Evolutionary conservation across 768 basidiomycete species (phyloP), one percentile per base, ranked within the genome.

Genomic region (Lentinula raphanica): DNA sequence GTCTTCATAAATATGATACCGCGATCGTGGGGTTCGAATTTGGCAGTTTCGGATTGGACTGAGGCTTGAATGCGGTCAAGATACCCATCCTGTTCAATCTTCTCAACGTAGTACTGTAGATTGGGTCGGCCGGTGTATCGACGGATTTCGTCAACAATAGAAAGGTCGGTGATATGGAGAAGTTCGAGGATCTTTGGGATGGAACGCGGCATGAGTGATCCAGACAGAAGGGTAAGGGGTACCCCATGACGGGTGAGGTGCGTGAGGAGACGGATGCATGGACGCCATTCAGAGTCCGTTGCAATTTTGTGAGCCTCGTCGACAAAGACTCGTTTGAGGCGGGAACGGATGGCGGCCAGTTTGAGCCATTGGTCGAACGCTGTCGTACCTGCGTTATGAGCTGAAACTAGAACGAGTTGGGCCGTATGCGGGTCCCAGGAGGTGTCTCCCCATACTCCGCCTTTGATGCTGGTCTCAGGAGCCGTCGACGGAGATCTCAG

Each of bases 291-390:
- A 1, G 5, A 1, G 8, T 46, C 55, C 21, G 55, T 57, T 2
- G 21, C 2, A 15, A 57, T 19, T 17, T 45, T 46, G 32, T 57
- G 55, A n/a, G 35, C 40, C 48, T 57, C 55, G 17, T 57, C 55
- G 1, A 57, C 15, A 15, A 45, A 57, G 3, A 57, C 27, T 0
- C 55, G 40, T 3, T 12, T 17, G 8, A 57, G 42, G 5, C 55
- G 40, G 1, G 17, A 3, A 2, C 25, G 2, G 15, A 46, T 12
- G 1, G 29, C 5, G 1, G 5, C 1, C 1, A 4, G 3, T 3
- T 3, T 5, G 1, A 39, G 1, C 44, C 28, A 48, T 1, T 21
- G 3, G 29, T 27, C 3, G 13, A 57, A 54, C 7, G 6, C 27
- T 7, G 40, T 39, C n/a, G 38, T 40, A 0, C 38, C 39, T 17